phyloP scores from a whole-genome alignment of 179 eudicot genomes.

The Sideroxylon spinosum region DNA sequence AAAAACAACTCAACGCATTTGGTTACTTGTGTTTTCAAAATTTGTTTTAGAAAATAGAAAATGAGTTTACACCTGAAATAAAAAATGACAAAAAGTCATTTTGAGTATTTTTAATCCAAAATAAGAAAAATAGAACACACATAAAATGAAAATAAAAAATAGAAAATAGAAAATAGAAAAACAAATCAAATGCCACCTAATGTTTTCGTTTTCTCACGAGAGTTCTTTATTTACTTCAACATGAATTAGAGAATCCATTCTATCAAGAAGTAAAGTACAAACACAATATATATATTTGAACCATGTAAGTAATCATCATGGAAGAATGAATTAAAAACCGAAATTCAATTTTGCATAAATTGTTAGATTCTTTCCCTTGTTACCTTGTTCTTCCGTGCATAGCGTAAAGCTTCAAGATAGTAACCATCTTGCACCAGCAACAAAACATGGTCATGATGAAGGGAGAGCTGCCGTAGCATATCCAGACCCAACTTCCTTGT shows the following conservation, averaged over 20 bases:
- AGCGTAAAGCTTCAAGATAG: slow-evolving; percentile 88
- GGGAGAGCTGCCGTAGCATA: slow-evolving; percentile 75
- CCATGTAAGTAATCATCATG: background rate
- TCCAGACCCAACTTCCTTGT: slow-evolving; percentile 84
- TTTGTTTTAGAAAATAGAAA: too few species aligned
- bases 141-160: too few species aligned
- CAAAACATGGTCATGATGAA: slow-evolving; percentile 81
- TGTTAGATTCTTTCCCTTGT: background rate
- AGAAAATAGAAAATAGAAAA: too few species aligned
- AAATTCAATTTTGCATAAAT: background rate
- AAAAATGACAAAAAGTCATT: too few species aligned
- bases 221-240: background rate
- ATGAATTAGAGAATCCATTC: background rate
- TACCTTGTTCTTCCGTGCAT: slow-evolving; percentile 88
- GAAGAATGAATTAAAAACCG: background rate
- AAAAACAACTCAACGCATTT: too few species aligned
- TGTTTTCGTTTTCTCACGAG: background rate
- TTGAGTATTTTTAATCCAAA: too few species aligned
- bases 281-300: background rate
- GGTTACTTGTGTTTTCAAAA: too few species aligned
- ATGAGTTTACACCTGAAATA: too few species aligned
- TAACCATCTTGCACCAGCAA: slow-evolving; percentile 79
- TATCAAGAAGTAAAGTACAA: too few species aligned
- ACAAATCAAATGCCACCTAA: too few species aligned
- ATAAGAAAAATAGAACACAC: too few species aligned